Base-by-base conservation (phyloP, 2,329 filamentous ascomycete genomes). In the Aspergillus texensis region DNA sequence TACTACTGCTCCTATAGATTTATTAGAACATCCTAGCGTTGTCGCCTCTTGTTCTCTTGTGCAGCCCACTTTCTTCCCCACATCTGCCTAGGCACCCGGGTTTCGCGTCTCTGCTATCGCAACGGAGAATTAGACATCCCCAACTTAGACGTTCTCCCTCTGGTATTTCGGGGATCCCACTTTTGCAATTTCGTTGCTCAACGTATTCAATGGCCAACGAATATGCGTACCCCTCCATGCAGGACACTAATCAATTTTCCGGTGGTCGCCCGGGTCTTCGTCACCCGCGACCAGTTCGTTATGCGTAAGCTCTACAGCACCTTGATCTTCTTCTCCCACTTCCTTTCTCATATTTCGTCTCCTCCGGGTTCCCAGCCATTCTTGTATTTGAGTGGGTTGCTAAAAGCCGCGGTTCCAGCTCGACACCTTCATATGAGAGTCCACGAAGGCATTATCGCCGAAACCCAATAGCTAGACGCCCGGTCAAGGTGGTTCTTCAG, bases 401-500 rank as follows among this genome's bases (percentile, higher is more conserved):
- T 52, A 52, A 52, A 48, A 52, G 21, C 21, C 48, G 34, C 34
- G 34, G 14, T 6, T 54, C 54, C 70, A 88, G 86, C 71, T 88
- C 87, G 58, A 79, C 80, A 52, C 84, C 86, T 68, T 82, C 84
- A 60, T 87, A 86, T 76, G 84, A 86, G 67, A 88, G 85, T 71
- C 88, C 87, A n/a, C 80, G 88, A 57, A 83, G 88, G 78, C 88
- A 91, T 74, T 87, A 90, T 77, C 83, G 81, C 68, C 85, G 88
- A 65, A 84, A 84, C 60, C 84, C 85, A 58, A 89, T 88, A 60
- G 81, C 83, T 53, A 85, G 86, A 54, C 83, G 85, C 75, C 82
- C 81, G 70, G 87, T 91, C 66, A 91, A 91, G 81, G 86, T 87
- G 69, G 56, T 58, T 62, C 39, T 52, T 32, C 28, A 30, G 28